Conservation (phyloP, 2,329 filamentous ascomycete species). For the Fusarium armeniacum region DNA sequence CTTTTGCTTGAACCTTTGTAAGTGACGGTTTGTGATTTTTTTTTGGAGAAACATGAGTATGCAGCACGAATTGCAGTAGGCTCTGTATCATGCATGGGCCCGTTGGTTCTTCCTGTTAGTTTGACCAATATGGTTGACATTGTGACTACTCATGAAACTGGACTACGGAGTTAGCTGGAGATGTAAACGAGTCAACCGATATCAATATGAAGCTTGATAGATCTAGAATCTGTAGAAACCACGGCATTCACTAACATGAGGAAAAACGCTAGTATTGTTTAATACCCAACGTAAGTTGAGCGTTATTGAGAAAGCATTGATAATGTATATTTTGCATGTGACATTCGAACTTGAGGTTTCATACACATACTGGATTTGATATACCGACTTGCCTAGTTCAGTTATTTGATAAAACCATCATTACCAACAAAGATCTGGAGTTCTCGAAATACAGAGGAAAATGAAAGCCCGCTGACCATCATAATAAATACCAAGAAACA, state of each 20-base stretch:
- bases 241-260: background rate
- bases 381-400: background rate
- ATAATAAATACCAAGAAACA: background rate
- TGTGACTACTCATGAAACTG: conserved; percentile 11
- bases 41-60: background rate
- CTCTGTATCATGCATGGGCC: background rate
- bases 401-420: background rate
- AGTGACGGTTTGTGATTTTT: background rate
- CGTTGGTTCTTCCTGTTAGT: background rate
- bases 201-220: background rate
- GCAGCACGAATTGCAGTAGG: background rate
- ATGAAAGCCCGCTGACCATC: background rate
- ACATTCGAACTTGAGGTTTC: background rate
- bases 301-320: background rate
- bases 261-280: background rate
- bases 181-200: background rate
- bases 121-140: background rate
- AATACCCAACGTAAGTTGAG: background rate
- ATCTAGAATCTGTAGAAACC: background rate
- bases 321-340: background rate
- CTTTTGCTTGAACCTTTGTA: conserved; percentile 14
- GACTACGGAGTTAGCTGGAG: conserved; percentile 13
- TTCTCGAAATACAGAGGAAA: too few relatives aligned
- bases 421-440: background rate
- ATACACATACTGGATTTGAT: conserved; percentile 1